Conservation (phyloP, 371 early-diverging fungal species). For the Parasitella parasitica region DNA sequence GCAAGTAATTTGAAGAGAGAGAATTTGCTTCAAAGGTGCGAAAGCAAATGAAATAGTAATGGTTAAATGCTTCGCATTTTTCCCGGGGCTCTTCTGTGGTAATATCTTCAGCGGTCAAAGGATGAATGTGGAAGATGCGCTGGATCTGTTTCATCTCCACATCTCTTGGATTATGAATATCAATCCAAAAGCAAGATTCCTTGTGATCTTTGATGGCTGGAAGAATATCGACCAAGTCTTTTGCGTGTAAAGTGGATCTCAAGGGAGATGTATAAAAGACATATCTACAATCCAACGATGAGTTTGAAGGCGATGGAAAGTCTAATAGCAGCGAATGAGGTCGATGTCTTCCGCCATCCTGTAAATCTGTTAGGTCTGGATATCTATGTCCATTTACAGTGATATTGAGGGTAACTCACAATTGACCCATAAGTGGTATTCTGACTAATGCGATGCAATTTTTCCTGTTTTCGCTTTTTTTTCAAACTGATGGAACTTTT, state of each 20-base stretch:
- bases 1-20: constrained; percentile 60
- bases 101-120: constrained; percentile 91
- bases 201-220: constrained; percentile 16
- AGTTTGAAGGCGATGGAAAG: too few relatives aligned
- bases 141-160: constrained; percentile 61
- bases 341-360: not conserved
- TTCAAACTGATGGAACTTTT: not conserved
- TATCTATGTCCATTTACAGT: not conserved
- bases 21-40: constrained; percentile 67
- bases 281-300: not conserved
- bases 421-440: not conserved
- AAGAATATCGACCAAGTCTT: constrained; percentile 7
- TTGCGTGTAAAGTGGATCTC: constrained; percentile 9
- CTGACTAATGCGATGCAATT: not conserved
- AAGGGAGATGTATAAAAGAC: not conserved
- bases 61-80: constrained; percentile 86
- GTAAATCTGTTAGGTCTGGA: not conserved
- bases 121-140: constrained; percentile 72
- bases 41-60: constrained; percentile 89
- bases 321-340: not conserved
- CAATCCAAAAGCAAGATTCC: constrained; percentile 73
- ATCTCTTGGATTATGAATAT: constrained; percentile 71
- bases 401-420: not conserved
- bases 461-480: not conserved
- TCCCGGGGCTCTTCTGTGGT: constrained; percentile 85